phyloP scores from a whole-genome alignment of 495 filamentous ascomycete species.

The Aspergillus biplanus region DNA sequence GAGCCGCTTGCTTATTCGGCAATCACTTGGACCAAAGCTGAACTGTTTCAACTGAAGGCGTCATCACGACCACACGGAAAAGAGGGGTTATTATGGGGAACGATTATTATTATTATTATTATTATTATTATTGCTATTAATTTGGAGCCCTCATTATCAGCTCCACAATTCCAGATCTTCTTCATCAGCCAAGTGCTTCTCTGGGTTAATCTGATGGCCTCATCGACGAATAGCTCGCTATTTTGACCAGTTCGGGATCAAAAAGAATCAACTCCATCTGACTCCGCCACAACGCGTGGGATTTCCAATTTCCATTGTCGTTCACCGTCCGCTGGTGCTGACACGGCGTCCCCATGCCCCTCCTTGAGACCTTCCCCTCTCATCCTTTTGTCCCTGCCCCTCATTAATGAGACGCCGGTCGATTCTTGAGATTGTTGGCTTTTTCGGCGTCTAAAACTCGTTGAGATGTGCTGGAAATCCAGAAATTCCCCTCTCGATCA shows the following conservation, averaged over 20 bases:
- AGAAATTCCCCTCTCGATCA: neutral
- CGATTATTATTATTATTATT: neutral
- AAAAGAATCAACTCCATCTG: neutral
- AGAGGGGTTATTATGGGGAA: neutral
- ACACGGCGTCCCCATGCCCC: constrained; percentile 13
- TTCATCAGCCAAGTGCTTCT: neutral
- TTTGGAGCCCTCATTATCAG: constrained; percentile 2
- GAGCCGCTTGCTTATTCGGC: neutral
- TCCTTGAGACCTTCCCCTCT: constrained; percentile 16
- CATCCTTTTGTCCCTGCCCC: constrained; percentile 19
- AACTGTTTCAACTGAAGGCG: neutral
- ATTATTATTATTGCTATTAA: constrained; percentile 1
- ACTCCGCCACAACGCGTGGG: constrained; percentile 2
- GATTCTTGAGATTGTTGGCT: neutral
- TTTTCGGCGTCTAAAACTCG: neutral
- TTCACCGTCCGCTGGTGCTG: constrained; percentile 1
- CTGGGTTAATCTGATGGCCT: neutral
- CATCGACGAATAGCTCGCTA: neutral
- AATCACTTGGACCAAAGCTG: neutral
- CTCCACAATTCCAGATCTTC: neutral
- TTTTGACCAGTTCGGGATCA: neutral
- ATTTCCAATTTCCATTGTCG: neutral
- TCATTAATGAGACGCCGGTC: constrained; percentile 28
- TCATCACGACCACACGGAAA: neutral
- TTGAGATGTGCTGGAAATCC: neutral